Evolutionary conservation across 2,329 filamentous ascomycete genomes (phyloP), one percentile per base, ranked within the genome.

Genomic region (Lasiodiplodia sp.): DNA sequence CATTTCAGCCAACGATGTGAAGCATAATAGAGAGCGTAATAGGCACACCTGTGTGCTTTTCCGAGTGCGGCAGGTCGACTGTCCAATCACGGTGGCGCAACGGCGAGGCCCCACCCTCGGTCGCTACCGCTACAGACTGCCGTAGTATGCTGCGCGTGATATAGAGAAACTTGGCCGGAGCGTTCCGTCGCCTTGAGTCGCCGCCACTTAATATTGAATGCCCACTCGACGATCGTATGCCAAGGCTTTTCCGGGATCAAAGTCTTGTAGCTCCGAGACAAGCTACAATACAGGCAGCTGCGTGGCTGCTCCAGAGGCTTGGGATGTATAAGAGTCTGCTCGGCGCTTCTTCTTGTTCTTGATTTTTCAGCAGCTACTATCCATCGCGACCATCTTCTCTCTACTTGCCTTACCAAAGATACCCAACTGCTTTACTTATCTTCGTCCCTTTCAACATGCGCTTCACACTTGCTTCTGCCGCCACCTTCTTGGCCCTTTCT

Each of bases 151-250:
- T 64, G 60, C 60, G 60, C 60, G 60, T 64, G 60, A 64, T 64
- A 23, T 47, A 49, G 60, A 38, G 37, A 51, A 49, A 37, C 40
- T 16, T n/a, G 10, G 40, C 31, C 18, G 47, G 60, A 40, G 31
- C 31, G 34, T 57, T 57, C 55, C 55, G 37, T 38, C 18, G 44
- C 44, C 60, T 64, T 64, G 60, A 64, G 44, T 64, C 60, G 60
- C 28, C 44, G 58, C 58, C 58, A 63, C 58, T 31, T 21, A 49
- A 21, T 63, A 31, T 28, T 23, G 21, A 18, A 34, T 23, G 23
- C 21, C 14, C 31, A 58, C 18, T 16, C 14, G 12, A 16, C 37
- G 14, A n/a, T n/a, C 25, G n/a, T n/a, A 34, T 49, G 58, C 40
- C 58, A 49, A 63, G 58, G 44, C 16, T 23, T n/a, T 34, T 51